Evolutionary conservation across 139 green algal species (phyloP), one percentile per base, ranked within the genome.

Genomic region (Picochlorum sp.): DNA sequence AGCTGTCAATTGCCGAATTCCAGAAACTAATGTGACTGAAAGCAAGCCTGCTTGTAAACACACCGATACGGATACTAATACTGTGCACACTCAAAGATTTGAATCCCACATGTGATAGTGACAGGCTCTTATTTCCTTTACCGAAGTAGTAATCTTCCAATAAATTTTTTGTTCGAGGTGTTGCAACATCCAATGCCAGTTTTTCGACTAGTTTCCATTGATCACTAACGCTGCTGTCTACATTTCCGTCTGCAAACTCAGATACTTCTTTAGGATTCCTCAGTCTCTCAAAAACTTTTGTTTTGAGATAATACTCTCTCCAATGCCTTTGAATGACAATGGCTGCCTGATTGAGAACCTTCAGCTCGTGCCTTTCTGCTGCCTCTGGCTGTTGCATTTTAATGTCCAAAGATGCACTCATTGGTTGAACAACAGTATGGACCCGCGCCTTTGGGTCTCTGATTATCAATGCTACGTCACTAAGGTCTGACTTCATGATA

Each of bases 21-120:
- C 73, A 82, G 18, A 91, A 70, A 13, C 72, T 72, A 9, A 91
- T 72, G 70, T 91, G 80, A 7, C 73, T 85, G 67, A 89, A 91
- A 50, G 84, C 82, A 6, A 63, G 78, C 1, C 84, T 65, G 31
- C 80, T 21, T 1, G 70, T 81, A n/a, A 77, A 72, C 5, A 55
- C 59, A 0, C 81, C 84, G 3, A 89, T 30, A 5, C 24, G 58
- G 37, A 89, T 16, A 9, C 41, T 49, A 0, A 59, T 20, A 9
- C 13, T 59, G 23, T 38, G 20, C 15, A 62, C 56, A 63, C 59
- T 81, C 26, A 49, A 68, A 3, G 63, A 52, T 4, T 68, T 30
- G 31, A 55, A 50, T 15, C 50, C 30, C 49, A 76, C 72, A 21
- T 65, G 60, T 34, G 57, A 52, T 30, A 77, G 49, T 54, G 63